Percentiles rank a stretch among this genome's conserved stretches.
These are phyloP conservation scores for Aleurites moluccanus DNA, from an alignment of 441 rosid genomes.

Conservation along the genomic window DNA sequence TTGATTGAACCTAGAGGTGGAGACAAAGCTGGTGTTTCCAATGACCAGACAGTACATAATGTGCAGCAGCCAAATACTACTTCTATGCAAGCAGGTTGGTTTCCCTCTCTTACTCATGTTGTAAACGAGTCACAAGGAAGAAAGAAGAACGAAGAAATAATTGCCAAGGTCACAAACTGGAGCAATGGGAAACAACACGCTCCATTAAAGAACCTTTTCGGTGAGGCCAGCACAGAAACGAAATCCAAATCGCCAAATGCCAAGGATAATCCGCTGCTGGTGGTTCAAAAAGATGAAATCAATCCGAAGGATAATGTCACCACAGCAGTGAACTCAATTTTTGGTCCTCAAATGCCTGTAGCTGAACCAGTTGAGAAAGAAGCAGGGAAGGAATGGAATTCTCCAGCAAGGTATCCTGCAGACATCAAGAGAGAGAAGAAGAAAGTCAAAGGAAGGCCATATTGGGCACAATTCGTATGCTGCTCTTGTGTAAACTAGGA, in stretches of 20 bases:
- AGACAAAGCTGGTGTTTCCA: conserved; percentile 30
- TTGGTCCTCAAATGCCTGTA: conserved; percentile 34
- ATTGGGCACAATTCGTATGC: conserved; percentile 83
- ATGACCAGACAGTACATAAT: conserved; percentile 27
- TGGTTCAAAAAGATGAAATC: conserved; percentile 24
- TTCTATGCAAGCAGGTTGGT: conserved; percentile 49
- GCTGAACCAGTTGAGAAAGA: conserved; percentile 40
- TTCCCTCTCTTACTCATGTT: conserved; percentile 50
- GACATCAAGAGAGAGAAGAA: conserved; percentile 74
- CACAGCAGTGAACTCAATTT: conserved; percentile 39
- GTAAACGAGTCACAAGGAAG: conserved; percentile 52
- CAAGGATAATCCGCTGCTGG: conserved; percentile 28
- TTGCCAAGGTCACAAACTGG: conserved; percentile 78
- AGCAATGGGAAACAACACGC: conserved; percentile 51
- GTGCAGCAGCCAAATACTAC: conserved; percentile 24
- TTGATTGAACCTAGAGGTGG: conserved; percentile 43
- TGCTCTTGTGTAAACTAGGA: conserved; percentile 66
- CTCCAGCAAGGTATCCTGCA: conserved; percentile 65
- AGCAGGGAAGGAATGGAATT: conserved; percentile 55
- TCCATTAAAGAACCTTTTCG: conserved; percentile 67
- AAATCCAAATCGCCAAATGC: conserved; percentile 47
- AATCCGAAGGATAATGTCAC: conserved; percentile 23
- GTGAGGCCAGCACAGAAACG: conserved; percentile 47
- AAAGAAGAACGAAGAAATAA: conserved; percentile 73
- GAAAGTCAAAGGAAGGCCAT: conserved; percentile 75